Conservation (phyloP, 2,329 filamentous ascomycete species). For the Oidium heveae region DNA sequence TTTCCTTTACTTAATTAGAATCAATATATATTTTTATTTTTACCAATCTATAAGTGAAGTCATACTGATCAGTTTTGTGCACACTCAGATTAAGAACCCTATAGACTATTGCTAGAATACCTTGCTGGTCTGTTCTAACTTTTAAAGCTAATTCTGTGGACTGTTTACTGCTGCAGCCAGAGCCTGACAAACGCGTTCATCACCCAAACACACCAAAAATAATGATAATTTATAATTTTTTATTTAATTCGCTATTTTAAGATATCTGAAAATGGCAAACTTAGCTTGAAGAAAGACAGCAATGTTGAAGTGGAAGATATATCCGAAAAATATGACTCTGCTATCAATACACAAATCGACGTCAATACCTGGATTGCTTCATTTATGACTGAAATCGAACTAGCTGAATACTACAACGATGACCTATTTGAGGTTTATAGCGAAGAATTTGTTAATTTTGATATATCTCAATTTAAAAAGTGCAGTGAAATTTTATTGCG, state of each 20-base stretch:
- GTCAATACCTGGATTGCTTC: background rate
- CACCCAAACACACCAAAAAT: background rate
- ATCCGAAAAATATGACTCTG: background rate
- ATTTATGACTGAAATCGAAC: background rate
- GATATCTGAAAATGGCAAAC: background rate
- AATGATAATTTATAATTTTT: background rate
- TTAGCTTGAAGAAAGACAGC: background rate
- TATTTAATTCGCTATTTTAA: background rate
- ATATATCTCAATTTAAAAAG: background rate
- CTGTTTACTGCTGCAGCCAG: slow-evolving; percentile 1
- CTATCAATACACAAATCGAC: background rate
- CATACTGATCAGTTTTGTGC: slow-evolving; percentile 1
- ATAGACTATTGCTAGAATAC: background rate
- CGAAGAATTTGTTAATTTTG: slow-evolving; percentile 1
- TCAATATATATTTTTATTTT: background rate
- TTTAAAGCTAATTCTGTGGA: slow-evolving; percentile 1
- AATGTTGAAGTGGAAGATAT: background rate
- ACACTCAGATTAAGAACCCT: slow-evolving; percentile 1
- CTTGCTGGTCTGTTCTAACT: background rate
- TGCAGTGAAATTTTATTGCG: background rate
- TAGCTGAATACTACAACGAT: background rate
- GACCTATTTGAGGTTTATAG: background rate
- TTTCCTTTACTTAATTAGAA: background rate
- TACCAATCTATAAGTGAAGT: background rate
- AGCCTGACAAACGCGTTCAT: background rate